Percentiles rank a stretch among this genome's conserved stretches.
Conservation (phyloP, 768 basidiomycete species). For the Floccularia luteovirens region DNA sequence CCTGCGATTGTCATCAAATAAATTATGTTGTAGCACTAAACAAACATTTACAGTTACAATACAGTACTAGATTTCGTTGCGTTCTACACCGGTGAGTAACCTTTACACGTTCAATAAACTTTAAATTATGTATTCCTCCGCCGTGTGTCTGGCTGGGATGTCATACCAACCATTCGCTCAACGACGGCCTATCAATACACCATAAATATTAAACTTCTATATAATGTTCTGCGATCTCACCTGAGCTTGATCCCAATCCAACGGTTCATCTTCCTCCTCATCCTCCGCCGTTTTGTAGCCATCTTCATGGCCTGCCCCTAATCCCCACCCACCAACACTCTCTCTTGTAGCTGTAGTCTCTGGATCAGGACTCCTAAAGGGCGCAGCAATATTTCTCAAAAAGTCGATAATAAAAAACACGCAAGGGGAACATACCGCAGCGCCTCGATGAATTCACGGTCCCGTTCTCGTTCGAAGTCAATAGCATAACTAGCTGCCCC, state of each 20-base stretch:
- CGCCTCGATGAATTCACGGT: slow-evolving; percentile 50
- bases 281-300: slow-evolving; percentile 36
- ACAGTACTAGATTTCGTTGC: too few relatives aligned
- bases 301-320: slow-evolving; percentile 54
- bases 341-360: slow-evolving; percentile 30
- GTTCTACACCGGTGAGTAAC: too few relatives aligned
- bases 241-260: slow-evolving; percentile 71
- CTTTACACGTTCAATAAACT: too few relatives aligned
- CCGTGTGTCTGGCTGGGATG: slow-evolving; percentile 21
- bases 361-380: slow-evolving; percentile 43
- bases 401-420: neutral
- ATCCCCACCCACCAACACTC: slow-evolving; percentile 70
- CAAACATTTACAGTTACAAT: too few relatives aligned
- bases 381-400: slow-evolving; percentile 1
- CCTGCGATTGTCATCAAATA: too few relatives aligned
- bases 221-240: slow-evolving; percentile 19
- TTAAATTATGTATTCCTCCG: slow-evolving; percentile 17
- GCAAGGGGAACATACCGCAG: slow-evolving; percentile 25
- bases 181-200: slow-evolving; percentile 33
- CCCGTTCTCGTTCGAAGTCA: slow-evolving; percentile 38
- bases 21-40: too few relatives aligned
- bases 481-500: slow-evolving; percentile 24
- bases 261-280: slow-evolving; percentile 56
- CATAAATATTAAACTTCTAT: neutral
- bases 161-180: slow-evolving; percentile 54